Evolutionary conservation across 2,329 filamentous ascomycete species (phyloP).

Genomic region (Beauveria sp.): DNA sequence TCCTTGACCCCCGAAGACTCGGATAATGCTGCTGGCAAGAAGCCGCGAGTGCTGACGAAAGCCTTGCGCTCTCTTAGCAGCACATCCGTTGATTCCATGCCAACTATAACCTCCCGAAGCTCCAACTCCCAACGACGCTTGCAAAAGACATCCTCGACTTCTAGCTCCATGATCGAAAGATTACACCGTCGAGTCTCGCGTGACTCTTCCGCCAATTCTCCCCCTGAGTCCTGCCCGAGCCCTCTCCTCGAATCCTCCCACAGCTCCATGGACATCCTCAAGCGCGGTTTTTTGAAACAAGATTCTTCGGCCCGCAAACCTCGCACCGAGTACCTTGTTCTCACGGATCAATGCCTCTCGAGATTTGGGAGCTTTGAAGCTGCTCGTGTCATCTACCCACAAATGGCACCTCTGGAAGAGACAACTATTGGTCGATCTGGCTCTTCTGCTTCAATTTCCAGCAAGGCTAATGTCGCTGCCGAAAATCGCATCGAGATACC

Average conservation of each 20-base stretch:
- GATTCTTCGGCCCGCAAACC: conserved; percentile 42
- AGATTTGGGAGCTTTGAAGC: conserved; percentile 42
- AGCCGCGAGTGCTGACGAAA: conserved; percentile 27
- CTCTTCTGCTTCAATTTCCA: conserved; percentile 18
- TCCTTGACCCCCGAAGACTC: not conserved
- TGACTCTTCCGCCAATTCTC: conserved; percentile 24
- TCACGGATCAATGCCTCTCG: conserved; percentile 42
- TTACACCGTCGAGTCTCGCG: conserved; percentile 33
- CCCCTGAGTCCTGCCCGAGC: conserved; percentile 20
- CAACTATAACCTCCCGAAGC: conserved; percentile 23
- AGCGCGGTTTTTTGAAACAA: conserved; percentile 40
- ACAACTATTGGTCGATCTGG: conserved; percentile 17
- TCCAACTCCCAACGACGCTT: conserved; percentile 26
- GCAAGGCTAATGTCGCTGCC: conserved; percentile 23
- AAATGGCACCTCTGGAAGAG: conserved; percentile 26
- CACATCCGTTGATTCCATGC: conserved; percentile 33
- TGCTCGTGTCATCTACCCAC: conserved; percentile 39
- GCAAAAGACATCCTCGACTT: conserved; percentile 31
- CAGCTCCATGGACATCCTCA: conserved; percentile 32
- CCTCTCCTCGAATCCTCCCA: conserved; percentile 25
- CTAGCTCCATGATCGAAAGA: conserved; percentile 33
- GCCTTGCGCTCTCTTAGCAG: conserved; percentile 32
- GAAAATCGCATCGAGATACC: conserved; percentile 40
- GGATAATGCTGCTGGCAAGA: conserved; percentile 22
- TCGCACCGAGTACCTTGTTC: conserved; percentile 42